phyloP scores from a whole-genome alignment of 1,284 basidiomycete species.

The Wolfiporia cocos region DNA sequence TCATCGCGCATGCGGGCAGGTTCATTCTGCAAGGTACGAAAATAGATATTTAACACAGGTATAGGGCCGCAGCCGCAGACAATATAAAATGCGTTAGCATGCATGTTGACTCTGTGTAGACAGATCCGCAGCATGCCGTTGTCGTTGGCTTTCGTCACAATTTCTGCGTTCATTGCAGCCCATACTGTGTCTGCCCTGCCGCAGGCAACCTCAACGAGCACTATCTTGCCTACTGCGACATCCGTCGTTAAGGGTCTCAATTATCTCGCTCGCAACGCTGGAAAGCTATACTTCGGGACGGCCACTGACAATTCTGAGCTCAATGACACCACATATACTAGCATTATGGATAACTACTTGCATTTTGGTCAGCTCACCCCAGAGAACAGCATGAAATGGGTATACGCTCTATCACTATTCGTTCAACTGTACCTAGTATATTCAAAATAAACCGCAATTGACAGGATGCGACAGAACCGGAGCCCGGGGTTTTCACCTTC shows the following conservation, averaged over 20 bases:
- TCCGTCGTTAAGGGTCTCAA: conserved; percentile 28
- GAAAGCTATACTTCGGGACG: conserved; percentile 53
- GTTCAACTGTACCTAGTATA: no score
- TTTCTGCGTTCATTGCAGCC: background rate
- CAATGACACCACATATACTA: conserved; percentile 37
- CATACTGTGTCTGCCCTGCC: conserved; percentile 1
- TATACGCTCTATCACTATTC: conserved; percentile 12
- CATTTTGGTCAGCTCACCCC: conserved; percentile 48
- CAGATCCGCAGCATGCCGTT: no score
- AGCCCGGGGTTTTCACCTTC: conserved; percentile 42
- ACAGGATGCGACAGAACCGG: conserved; percentile 48
- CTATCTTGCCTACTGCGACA: conserved; percentile 5
- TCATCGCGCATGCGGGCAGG: no score
- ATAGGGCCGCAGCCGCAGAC: no score
- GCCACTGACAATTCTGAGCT: conserved; percentile 57
- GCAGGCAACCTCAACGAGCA: conserved; percentile 2
- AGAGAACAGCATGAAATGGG: conserved; percentile 55
- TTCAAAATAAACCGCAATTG: background rate
- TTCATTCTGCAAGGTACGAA: no score
- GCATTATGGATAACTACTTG: conserved; percentile 33
- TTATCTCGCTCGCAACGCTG: conserved; percentile 37
- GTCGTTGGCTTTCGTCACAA: background rate
- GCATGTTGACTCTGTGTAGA: no score
- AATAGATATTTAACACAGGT: no score
- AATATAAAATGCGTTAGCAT: no score